phyloP scores from a whole-genome alignment of 768 basidiomycete genomes.

The Leccinum rimulosum region DNA sequence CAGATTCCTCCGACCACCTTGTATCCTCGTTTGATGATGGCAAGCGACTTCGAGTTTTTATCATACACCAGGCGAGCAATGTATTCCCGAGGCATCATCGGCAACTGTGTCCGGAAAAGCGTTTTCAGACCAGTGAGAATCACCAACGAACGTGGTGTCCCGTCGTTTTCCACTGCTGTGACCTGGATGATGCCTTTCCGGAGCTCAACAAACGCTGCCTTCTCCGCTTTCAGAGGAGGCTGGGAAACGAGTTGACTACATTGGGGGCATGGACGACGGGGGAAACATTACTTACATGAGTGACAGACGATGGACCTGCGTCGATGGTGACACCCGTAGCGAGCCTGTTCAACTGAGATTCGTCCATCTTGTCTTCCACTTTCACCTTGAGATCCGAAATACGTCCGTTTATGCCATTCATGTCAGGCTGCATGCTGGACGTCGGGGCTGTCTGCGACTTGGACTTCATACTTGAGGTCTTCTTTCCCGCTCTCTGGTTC shows the following conservation, averaged over 20 bases:
- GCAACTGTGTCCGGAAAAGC: constrained; percentile 94
- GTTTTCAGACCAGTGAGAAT: constrained; percentile 95
- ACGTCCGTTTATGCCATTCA: constrained; percentile 45
- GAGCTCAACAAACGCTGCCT: constrained; percentile 77
- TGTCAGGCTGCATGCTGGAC: constrained; percentile 38
- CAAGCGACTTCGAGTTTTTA: constrained; percentile 85
- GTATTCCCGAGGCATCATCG: constrained; percentile 99
- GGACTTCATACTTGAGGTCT: constrained; percentile 53
- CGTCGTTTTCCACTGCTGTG: constrained; percentile 81
- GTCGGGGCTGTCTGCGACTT: constrained; percentile 58
- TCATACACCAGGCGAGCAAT: constrained; percentile 96
- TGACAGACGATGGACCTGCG: constrained; percentile 44
- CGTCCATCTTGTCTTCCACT: constrained; percentile 78
- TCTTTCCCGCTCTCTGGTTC: constrained; percentile 51
- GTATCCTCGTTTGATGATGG: constrained; percentile 91
- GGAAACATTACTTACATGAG: constrained; percentile 40
- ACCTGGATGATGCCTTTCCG: constrained; percentile 81
- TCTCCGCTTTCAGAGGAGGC: constrained; percentile 62
- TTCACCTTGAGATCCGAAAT: constrained; percentile 56
- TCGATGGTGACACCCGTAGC: constrained; percentile 82
- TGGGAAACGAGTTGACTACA: constrained; percentile 26
- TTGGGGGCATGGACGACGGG: background rate
- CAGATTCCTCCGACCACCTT: constrained; percentile 98
- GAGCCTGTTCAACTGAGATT: constrained; percentile 70
- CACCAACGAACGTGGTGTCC: constrained; percentile 69